These are phyloP conservation scores for Aspergillus clavatus DNA, from an alignment of 2,329 filamentous ascomycete species.

Conservation along the genomic window DNA sequence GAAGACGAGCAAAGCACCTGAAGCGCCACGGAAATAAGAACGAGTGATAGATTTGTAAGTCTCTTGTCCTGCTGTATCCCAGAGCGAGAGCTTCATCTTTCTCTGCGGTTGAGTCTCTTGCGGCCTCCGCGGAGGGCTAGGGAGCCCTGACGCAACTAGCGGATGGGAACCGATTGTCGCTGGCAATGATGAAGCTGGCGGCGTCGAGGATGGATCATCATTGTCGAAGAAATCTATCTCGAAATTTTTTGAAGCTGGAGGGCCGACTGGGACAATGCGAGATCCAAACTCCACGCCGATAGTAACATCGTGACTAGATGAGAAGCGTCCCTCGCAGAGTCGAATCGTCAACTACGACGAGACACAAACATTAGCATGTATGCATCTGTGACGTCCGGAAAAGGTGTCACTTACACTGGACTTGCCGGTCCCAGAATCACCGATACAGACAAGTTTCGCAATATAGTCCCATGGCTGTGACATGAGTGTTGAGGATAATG, in stretches of 20 bases:
- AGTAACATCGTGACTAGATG: slow-evolving; percentile 89
- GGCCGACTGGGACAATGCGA: slow-evolving; percentile 84
- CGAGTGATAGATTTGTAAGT: slow-evolving; percentile 95
- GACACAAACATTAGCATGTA: slow-evolving; percentile 9
- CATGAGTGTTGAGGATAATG: slow-evolving; percentile 32
- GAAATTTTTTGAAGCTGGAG: slow-evolving; percentile 63
- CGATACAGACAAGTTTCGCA: slow-evolving; percentile 96
- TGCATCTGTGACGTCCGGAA: neutral
- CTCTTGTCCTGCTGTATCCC: slow-evolving; percentile 96
- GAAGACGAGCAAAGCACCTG: slow-evolving; percentile 79
- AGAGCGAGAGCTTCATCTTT: slow-evolving; percentile 91
- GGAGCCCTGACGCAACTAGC: slow-evolving; percentile 24
- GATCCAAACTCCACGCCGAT: slow-evolving; percentile 96
- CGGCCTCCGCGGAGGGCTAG: slow-evolving; percentile 33
- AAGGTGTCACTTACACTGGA: slow-evolving; percentile 54
- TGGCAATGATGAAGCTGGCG: slow-evolving; percentile 6
- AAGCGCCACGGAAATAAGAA: slow-evolving; percentile 83
- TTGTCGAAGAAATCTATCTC: slow-evolving; percentile 47
- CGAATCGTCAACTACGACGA: slow-evolving; percentile 72
- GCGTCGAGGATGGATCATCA: slow-evolving; percentile 8
- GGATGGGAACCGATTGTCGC: slow-evolving; percentile 12
- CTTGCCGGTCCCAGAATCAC: slow-evolving; percentile 94
- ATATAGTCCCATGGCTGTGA: slow-evolving; percentile 89
- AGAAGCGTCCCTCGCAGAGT: slow-evolving; percentile 94
- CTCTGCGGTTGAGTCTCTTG: slow-evolving; percentile 46